Conservation (phyloP, 768 basidiomycete species). For the Naganishia friedmannii region DNA sequence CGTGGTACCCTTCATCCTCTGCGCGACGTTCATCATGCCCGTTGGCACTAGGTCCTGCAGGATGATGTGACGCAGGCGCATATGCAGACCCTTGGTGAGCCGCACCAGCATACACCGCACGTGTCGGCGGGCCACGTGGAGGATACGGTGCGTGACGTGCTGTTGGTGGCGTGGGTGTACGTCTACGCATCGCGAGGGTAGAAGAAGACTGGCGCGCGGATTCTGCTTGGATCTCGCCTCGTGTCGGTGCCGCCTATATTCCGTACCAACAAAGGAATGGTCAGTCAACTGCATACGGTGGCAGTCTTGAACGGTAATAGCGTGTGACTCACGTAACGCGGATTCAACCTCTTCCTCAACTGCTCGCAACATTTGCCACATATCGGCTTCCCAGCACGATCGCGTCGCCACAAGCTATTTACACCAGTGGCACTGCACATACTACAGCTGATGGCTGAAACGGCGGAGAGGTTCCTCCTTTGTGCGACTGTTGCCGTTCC, state of each 20-base stretch:
- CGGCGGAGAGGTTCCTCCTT: conserved; percentile 2
- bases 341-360: conserved; percentile 31
- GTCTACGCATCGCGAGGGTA: too few species aligned
- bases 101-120: too few species aligned
- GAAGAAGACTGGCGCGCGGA: background rate
- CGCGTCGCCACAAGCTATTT: conserved; percentile 26
- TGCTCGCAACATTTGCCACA: conserved; percentile 32
- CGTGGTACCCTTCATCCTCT: too few species aligned
- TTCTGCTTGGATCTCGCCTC: background rate
- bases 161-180: too few species aligned
- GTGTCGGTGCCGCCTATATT: background rate
- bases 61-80: too few species aligned
- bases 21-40: too few species aligned
- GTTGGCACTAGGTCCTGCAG: too few species aligned
- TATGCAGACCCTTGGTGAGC: too few species aligned
- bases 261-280: background rate
- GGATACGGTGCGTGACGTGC: too few species aligned
- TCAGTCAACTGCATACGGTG: too few species aligned
- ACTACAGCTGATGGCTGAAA: conserved; percentile 26
- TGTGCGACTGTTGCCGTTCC: background rate
- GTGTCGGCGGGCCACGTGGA: too few species aligned
- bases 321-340: conserved; percentile 25
- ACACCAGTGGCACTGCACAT: conserved; percentile 33
- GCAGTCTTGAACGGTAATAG: too few species aligned
- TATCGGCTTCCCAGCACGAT: conserved; percentile 27